Percentiles rank a stretch among this genome's conserved stretches.
Evolutionary conservation across 2,329 filamentous ascomycete genomes (phyloP).

Genomic region (Verticillium klebahnii): DNA sequence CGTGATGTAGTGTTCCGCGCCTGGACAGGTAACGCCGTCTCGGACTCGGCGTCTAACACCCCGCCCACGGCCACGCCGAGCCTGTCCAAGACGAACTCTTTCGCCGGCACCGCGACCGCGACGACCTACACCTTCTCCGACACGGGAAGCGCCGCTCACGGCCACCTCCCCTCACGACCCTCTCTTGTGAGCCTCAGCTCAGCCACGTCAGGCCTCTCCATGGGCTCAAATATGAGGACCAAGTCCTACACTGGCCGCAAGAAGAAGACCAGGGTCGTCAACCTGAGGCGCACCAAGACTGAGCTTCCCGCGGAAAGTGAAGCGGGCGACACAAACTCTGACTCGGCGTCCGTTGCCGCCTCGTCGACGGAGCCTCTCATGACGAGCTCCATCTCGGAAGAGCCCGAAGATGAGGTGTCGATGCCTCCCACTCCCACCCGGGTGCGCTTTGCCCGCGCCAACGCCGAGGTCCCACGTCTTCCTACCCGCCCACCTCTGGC

Average conservation of each 20-base stretch:
- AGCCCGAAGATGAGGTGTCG: conserved; percentile 39
- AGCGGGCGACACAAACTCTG: conserved; percentile 41
- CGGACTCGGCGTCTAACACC: conserved; percentile 44
- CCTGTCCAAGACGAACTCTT: conserved; percentile 60
- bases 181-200: conserved; percentile 61
- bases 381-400: conserved; percentile 50
- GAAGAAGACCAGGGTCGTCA: conserved; percentile 80
- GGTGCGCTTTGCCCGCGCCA: conserved; percentile 33
- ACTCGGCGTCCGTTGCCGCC: conserved; percentile 49
- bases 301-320: conserved; percentile 49
- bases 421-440: conserved; percentile 25
- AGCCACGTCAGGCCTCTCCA: conserved; percentile 55
- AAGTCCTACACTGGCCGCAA: conserved; percentile 63
- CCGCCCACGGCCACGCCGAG: conserved; percentile 46
- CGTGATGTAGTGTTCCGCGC: conserved; percentile 86
- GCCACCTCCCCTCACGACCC: conserved; percentile 62
- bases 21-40: conserved; percentile 74
- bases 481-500: conserved; percentile 25
- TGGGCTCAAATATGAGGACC: conserved; percentile 54
- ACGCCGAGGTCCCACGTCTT: conserved; percentile 20
- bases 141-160: conserved; percentile 58
- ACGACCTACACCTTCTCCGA: conserved; percentile 74
- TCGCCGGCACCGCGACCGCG: conserved; percentile 48
- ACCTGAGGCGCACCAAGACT: conserved; percentile 62
- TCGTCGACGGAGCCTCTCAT: conserved; percentile 59